Evolutionary conservation across 148 eudicot genomes (phyloP).

Genomic region (Silene latifolia): DNA sequence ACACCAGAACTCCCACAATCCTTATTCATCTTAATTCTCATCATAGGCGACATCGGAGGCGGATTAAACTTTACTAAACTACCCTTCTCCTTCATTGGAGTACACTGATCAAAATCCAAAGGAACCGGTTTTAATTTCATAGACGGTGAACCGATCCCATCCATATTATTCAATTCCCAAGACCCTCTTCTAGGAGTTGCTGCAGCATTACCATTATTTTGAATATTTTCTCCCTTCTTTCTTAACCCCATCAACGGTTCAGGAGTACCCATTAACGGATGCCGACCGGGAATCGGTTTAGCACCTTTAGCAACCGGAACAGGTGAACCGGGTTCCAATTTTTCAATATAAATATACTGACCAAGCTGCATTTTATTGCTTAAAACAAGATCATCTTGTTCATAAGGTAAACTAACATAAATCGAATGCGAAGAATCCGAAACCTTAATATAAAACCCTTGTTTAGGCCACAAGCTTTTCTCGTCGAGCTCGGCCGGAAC

Average conservation of each 20-base stretch:
- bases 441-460: constrained; percentile 75
- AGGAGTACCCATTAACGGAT: constrained; percentile 78
- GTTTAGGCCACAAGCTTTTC: constrained; percentile 70
- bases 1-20: constrained; percentile 31
- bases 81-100: constrained; percentile 62
- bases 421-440: constrained; percentile 90
- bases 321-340: constrained; percentile 72
- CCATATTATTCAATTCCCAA: constrained; percentile 53
- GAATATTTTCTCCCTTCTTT: constrained; percentile 37
- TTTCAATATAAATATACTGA: constrained; percentile 76
- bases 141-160: constrained; percentile 31
- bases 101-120: constrained; percentile 83
- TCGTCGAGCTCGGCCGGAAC: constrained; percentile 92
- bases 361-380: constrained; percentile 88
- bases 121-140: constrained; percentile 49
- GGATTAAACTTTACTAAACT: constrained; percentile 39
- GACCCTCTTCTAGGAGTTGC: constrained; percentile 63
- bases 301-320: constrained; percentile 76
- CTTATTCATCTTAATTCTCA: constrained; percentile 35
- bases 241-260: constrained; percentile 77
- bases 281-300: constrained; percentile 77
- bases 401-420: constrained; percentile 67
- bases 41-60: constrained; percentile 54
- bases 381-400: constrained; percentile 84
- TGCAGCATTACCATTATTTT: constrained; percentile 37